Percentiles rank a stretch among this genome's conserved stretches.
Evolutionary conservation across 1,139 yeast genomes (phyloP).

Genomic region (Saccharomycopsis hybrid): DNA sequence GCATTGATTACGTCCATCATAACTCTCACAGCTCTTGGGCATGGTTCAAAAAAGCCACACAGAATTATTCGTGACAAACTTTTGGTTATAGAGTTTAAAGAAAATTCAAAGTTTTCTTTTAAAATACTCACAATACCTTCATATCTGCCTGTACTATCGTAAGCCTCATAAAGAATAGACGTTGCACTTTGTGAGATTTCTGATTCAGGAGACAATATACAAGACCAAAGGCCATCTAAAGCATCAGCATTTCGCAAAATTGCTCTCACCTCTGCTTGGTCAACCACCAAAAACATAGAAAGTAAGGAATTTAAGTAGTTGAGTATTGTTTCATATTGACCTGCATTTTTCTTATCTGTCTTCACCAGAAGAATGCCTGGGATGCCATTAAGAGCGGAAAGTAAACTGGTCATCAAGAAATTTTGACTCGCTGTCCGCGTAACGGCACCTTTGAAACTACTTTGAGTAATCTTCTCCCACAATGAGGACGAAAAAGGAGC

Average conservation of each 20-base stretch:
- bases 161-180: constrained; percentile 70
- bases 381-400: constrained; percentile 9
- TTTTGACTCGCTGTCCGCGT: constrained; percentile 10
- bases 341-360: constrained; percentile 1
- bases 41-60: constrained; percentile 59
- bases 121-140: constrained; percentile 63
- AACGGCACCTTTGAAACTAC: constrained; percentile 22
- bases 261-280: constrained; percentile 37
- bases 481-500: constrained; percentile 39
- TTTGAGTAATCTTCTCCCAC: constrained; percentile 32
- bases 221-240: constrained; percentile 59
- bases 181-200: constrained; percentile 59
- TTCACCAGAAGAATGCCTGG: constrained; percentile 7
- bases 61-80: constrained; percentile 41
- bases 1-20: constrained; percentile 66
- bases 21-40: constrained; percentile 68
- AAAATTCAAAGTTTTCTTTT: constrained; percentile 35
- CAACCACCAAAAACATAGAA: constrained; percentile 35
- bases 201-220: constrained; percentile 51
- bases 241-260: constrained; percentile 35
- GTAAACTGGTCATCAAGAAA: constrained; percentile 8
- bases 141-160: constrained; percentile 66
- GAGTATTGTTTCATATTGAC: constrained; percentile 4
- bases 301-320: constrained; percentile 10
- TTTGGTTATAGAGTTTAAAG: constrained; percentile 42